Conservation (phyloP, 1,139 yeast species). For the Lodderomyces elongisporus region DNA sequence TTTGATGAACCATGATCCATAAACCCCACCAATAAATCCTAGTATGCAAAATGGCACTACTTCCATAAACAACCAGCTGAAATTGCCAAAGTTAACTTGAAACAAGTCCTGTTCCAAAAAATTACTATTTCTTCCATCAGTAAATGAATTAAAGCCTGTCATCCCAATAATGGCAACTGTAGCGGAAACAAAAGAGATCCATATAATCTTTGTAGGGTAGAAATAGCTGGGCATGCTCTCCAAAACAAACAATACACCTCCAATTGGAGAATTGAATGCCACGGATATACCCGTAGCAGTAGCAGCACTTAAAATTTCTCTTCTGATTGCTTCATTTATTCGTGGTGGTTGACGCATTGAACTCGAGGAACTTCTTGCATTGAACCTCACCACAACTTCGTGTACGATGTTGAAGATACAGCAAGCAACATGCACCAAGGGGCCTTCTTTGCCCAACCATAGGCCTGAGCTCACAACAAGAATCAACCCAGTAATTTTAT, state of each 20-base stretch:
- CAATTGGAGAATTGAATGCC: slow-evolving; percentile 92
- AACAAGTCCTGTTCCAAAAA: slow-evolving; percentile 56
- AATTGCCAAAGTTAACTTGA: slow-evolving; percentile 58
- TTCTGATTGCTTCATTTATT: slow-evolving; percentile 48
- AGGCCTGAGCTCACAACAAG: slow-evolving; percentile 76
- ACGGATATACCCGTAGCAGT: slow-evolving; percentile 92
- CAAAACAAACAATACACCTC: slow-evolving; percentile 83
- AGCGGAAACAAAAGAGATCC: slow-evolving; percentile 79
- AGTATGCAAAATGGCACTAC: slow-evolving; percentile 61
- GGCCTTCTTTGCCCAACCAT: slow-evolving; percentile 93
- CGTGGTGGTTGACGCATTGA: no score
- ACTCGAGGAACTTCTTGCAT: slow-evolving; percentile 24
- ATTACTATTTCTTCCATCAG: slow-evolving; percentile 46
- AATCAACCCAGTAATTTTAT: slow-evolving; percentile 51
- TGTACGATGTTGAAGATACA: slow-evolving; percentile 44
- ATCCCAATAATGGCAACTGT: slow-evolving; percentile 67
- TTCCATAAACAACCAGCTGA: slow-evolving; percentile 71
- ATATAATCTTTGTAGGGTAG: slow-evolving; percentile 60
- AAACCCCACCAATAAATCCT: slow-evolving; percentile 66
- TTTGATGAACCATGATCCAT: slow-evolving; percentile 52
- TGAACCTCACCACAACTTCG: slow-evolving; percentile 17
- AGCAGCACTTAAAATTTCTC: slow-evolving; percentile 76
- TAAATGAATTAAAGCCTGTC: slow-evolving; percentile 53
- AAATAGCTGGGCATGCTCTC: slow-evolving; percentile 68
- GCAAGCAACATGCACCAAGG: slow-evolving; percentile 81